Evolutionary conservation across 768 basidiomycete species (phyloP).

Genomic region (Lactarius pseudohatsudake): DNA sequence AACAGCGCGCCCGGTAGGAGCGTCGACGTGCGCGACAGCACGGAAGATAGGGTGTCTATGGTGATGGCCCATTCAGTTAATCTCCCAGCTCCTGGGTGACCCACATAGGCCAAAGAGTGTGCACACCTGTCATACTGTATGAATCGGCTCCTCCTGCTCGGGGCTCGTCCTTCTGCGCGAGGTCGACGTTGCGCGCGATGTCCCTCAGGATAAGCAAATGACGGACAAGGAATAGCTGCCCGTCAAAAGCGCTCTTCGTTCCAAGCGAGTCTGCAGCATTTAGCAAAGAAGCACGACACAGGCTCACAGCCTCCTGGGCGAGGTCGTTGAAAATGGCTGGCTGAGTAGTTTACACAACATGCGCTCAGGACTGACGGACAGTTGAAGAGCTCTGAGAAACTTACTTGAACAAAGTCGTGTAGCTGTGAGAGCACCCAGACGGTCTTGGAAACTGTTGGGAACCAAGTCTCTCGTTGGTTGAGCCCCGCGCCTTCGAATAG

Average conservation of each 20-base stretch:
- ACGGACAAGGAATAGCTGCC: constrained; percentile 82
- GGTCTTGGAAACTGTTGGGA: constrained; percentile 83
- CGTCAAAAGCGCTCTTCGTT: constrained; percentile 58
- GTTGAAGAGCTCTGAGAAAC: constrained; percentile 19
- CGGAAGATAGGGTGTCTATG: constrained; percentile 55
- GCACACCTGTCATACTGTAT: constrained; percentile 59
- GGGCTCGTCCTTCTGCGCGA: constrained; percentile 48
- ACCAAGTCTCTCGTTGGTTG: constrained; percentile 85
- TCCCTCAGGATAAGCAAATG: constrained; percentile 93
- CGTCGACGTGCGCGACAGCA: constrained; percentile 60
- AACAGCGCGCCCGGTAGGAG: constrained; percentile 69
- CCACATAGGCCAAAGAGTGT: constrained; percentile 3
- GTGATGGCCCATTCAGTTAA: background rate
- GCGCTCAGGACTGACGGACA: background rate
- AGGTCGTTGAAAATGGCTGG: constrained; percentile 96
- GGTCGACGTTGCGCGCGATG: constrained; percentile 72
- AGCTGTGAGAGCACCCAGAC: constrained; percentile 91
- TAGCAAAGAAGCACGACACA: constrained; percentile 81
- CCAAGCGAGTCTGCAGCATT: constrained; percentile 67
- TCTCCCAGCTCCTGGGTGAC: background rate
- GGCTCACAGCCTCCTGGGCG: constrained; percentile 84
- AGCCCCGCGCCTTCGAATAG: constrained; percentile 69
- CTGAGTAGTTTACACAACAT: constrained; percentile 41
- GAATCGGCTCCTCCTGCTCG: constrained; percentile 43
- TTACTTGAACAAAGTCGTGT: constrained; percentile 88